Base-by-base conservation (phyloP, 352 stramenopile species). In the Pythium folliculosum region DNA sequence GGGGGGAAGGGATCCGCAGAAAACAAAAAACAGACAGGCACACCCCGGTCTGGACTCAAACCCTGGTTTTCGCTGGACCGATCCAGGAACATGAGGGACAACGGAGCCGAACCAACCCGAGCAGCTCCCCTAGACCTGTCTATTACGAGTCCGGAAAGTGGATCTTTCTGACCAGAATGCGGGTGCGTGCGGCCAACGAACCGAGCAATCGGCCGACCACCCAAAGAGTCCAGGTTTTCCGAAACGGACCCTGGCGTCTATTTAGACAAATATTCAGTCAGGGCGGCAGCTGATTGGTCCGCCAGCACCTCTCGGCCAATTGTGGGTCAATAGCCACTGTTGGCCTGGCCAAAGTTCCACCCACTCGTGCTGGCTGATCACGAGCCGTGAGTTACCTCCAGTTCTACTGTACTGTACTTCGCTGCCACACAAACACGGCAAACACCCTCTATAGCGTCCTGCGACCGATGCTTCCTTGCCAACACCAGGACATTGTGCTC, bases 111-210 rank as follows among this genome's bases (percentile, higher is more conserved):
- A 47, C 40, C 13, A n/a, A 47, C 40, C 40, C 14, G 14, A 47
- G 14, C 13, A n/a, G 13, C 43, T 32, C 65, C 43, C 51, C 60
- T 62, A 62, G 22, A 53, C 55, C 53, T 63, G 50, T 63, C 50
- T 64, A 60, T 69, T 57, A 48, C 50, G 65, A 59, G 35, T 47
- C n/a, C 21, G 23, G 35, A 35, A 67, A 67, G 59, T 67, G 66
- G 59, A 72, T 72, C 51, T 72, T 57, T 72, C 66, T 72, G 66
- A 44, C 51, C 66, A 62, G 38, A 71, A 50, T 45, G 53, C 19
- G 48, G 50, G 32, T 38, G 47, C n/a, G 30, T 35, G 22, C 38
- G 6, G 47, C 37, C 23, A 8, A 16, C 17, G 40, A n/a, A 47
- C 30, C 25, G 23, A 51, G 38, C 54, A 61, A 37, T 57, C 30